These are phyloP conservation scores for Boechera stricta DNA, from an alignment of 345 rosid species.

Conservation along the genomic window DNA sequence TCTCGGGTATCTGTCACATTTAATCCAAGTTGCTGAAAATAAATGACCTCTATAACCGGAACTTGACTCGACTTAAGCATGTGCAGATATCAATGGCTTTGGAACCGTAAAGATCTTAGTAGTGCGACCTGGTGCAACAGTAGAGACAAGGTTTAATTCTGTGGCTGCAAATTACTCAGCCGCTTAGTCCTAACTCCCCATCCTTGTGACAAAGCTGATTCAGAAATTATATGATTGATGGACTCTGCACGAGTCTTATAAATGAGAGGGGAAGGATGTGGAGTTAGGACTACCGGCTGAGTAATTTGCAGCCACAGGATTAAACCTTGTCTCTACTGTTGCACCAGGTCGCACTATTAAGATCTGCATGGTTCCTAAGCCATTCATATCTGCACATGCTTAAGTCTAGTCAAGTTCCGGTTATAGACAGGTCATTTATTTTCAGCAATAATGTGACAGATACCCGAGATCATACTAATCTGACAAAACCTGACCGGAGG, in stretches of 20 bases:
- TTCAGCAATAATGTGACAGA: conserved; percentile 14
- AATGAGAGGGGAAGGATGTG: no score
- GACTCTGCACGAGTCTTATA: no score
- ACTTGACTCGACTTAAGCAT: neutral
- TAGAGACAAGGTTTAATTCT: neutral
- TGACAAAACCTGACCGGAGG: neutral
- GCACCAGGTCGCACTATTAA: no score
- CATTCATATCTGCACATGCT: neutral
- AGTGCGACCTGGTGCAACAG: neutral
- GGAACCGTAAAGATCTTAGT: neutral
- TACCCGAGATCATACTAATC: neutral
- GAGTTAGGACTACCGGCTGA: no score
- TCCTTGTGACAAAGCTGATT: no score
- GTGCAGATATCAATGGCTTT: neutral
- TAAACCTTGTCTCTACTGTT: no score
- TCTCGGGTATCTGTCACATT: neutral
- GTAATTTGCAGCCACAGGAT: no score
- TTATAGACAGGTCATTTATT: conserved; percentile 1
- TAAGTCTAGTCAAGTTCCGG: neutral
- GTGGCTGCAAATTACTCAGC: conserved; percentile 12
- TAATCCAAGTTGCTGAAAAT: neutral
- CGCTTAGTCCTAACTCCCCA: no score
- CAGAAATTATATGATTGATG: no score
- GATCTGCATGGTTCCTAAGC: no score
- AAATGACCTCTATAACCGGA: neutral